Conservation (phyloP, 352 stramenopile species). For the Globisporangium canariense region DNA sequence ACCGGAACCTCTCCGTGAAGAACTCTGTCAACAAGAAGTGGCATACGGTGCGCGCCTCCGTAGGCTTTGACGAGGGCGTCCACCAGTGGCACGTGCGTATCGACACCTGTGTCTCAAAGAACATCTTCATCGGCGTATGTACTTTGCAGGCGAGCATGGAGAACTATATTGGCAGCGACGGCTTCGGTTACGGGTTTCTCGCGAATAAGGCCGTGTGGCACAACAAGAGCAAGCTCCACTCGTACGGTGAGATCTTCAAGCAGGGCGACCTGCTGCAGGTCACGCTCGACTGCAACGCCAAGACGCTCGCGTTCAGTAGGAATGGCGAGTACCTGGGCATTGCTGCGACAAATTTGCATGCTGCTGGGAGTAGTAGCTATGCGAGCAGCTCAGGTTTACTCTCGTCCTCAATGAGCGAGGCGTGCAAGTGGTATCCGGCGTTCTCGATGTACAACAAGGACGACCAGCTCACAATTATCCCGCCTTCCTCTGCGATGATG, state of each 20-base stretch:
- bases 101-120: constrained; percentile 88
- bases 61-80: constrained; percentile 72
- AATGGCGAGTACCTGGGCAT: constrained; percentile 87
- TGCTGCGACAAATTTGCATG: constrained; percentile 67
- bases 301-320: constrained; percentile 79
- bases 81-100: constrained; percentile 88
- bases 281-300: constrained; percentile 75
- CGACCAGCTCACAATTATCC: constrained; percentile 77
- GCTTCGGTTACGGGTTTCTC: constrained; percentile 86
- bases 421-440: constrained; percentile 80
- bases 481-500: constrained; percentile 19
- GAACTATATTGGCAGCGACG: constrained; percentile 90
- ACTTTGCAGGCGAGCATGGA: constrained; percentile 67
- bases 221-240: constrained; percentile 87
- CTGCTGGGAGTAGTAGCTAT: constrained; percentile 13
- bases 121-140: constrained; percentile 90
- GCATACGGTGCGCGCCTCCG: constrained; percentile 72
- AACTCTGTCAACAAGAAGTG: constrained; percentile 91
- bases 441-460: constrained; percentile 93
- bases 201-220: constrained; percentile 92
- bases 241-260: constrained; percentile 91
- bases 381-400: constrained; percentile 1
- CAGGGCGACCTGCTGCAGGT: constrained; percentile 87
- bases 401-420: neutral
- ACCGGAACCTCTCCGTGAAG: constrained; percentile 75